Percentiles rank a stretch among this genome's conserved stretches.
phyloP scores from a whole-genome alignment of 2,329 filamentous ascomycete species.

The Fusarium citri region DNA sequence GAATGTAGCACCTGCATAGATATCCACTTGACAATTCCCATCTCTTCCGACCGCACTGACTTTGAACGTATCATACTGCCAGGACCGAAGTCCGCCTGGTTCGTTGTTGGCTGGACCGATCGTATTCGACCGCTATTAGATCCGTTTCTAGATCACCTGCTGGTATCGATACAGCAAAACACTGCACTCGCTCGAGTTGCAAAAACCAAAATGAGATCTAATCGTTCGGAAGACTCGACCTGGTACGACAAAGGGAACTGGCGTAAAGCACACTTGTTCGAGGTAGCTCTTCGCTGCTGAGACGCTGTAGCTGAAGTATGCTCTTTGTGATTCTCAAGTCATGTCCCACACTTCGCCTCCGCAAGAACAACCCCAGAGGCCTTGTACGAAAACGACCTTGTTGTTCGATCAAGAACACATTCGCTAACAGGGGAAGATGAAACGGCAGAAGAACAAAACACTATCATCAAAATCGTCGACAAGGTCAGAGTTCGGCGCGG shows the following conservation, averaged over 20 bases:
- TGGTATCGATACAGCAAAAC: constrained; percentile 42
- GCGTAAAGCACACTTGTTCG: constrained; percentile 45
- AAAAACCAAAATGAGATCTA: background rate
- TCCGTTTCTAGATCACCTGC: constrained; percentile 48
- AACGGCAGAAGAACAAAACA: constrained; percentile 49
- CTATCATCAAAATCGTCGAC: background rate
- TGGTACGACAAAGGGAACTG: constrained; percentile 47
- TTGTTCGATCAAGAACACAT: constrained; percentile 42
- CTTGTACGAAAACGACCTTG: constrained; percentile 42
- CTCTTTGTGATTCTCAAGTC: constrained; percentile 47
- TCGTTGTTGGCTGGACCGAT: background rate
- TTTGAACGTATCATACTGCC: too few species aligned
- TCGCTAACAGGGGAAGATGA: constrained; percentile 49
- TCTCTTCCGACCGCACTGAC: background rate
- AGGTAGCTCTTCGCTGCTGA: constrained; percentile 44
- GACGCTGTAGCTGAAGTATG: constrained; percentile 39
- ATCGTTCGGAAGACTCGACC: constrained; percentile 5
- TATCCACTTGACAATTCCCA: background rate
- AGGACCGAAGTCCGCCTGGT: background rate
- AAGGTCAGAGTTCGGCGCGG: constrained; percentile 49
- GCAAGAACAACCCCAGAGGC: constrained; percentile 47
- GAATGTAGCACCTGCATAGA: background rate
- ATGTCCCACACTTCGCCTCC: constrained; percentile 48
- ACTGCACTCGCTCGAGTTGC: constrained; percentile 41
- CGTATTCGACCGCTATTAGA: constrained; percentile 40